A percentile compares a stretch with the other conserved stretches of the same genome.
Evolutionary conservation across 768 basidiomycete genomes (phyloP).

Genomic region (Solioccasus polychromus): DNA sequence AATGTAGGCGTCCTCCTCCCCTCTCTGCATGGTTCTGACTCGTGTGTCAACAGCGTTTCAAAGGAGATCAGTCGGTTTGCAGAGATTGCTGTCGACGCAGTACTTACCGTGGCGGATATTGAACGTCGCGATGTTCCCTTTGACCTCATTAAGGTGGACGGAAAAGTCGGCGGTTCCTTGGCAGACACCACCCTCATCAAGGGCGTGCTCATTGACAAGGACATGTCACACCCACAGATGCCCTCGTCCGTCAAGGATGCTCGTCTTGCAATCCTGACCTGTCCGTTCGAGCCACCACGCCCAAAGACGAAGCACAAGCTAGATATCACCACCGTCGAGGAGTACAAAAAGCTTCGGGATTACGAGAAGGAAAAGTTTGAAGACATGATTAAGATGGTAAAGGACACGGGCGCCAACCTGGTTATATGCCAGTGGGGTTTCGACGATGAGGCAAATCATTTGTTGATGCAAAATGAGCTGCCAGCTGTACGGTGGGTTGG

Average conservation of each 20-base stretch:
- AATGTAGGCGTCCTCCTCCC: conserved; percentile 57
- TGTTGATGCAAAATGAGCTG: conserved; percentile 96
- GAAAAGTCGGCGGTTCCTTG: conserved; percentile 96
- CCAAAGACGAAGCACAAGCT: conserved; percentile 99
- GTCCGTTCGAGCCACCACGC: conserved; percentile 97
- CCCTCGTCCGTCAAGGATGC: conserved; percentile 85
- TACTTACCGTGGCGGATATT: conserved; percentile 91
- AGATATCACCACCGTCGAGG: conserved; percentile 94
- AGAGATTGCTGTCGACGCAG: conserved; percentile 96
- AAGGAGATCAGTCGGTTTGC: conserved; percentile 96
- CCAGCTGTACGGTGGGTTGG: conserved; percentile 99
- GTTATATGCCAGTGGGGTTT: conserved; percentile 99
- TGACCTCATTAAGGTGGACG: conserved; percentile 98
- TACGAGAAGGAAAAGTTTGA: conserved; percentile 97
- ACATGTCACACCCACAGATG: conserved; percentile 99
- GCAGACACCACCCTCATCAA: conserved; percentile 94
- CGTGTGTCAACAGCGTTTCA: conserved; percentile 65
- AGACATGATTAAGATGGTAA: conserved; percentile 96
- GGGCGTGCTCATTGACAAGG: conserved; percentile 98
- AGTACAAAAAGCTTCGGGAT: conserved; percentile 90
- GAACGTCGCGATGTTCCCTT: conserved; percentile 94
- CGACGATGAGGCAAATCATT: conserved; percentile 98
- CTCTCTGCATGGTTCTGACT: conserved; percentile 2
- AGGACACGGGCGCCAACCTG: conserved; percentile 94
- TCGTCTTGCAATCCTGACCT: conserved; percentile 93